Percentiles rank a stretch among this genome's conserved stretches.
Evolutionary conservation across 345 rosid genomes (phyloP).

Genomic region (Syzygium aromaticum): DNA sequence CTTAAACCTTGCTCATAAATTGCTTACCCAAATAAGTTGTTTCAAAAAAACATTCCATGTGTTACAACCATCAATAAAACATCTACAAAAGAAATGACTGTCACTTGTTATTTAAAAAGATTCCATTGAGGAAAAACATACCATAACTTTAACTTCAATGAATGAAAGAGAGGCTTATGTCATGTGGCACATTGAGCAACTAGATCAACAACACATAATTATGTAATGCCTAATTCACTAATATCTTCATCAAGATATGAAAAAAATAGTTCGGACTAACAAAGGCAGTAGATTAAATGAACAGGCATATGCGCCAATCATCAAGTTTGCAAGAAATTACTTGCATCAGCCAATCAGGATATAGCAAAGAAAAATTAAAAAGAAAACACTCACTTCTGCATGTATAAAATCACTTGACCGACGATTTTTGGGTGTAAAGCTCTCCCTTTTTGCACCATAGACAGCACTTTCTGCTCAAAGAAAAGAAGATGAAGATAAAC

Average conservation of each 20-base stretch:
- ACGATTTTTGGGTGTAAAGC: slow-evolving; percentile 1
- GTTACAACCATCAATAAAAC: background rate
- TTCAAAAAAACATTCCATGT: background rate
- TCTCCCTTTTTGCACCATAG: slow-evolving; percentile 13
- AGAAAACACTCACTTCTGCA: slow-evolving; percentile 31
- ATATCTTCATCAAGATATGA: background rate
- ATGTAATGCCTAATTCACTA: background rate
- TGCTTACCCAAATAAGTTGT: background rate
- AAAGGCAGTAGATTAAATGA: background rate
- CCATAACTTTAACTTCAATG: background rate
- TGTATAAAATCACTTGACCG: slow-evolving; percentile 11
- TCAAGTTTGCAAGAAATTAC: background rate
- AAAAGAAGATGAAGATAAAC: background rate
- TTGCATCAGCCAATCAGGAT: background rate
- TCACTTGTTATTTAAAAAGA: background rate
- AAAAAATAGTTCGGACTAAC: background rate
- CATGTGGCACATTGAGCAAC: background rate
- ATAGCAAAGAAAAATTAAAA: background rate
- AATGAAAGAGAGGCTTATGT: background rate
- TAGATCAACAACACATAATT: background rate
- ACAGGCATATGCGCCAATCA: background rate
- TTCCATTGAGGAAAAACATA: background rate
- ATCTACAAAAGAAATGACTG: background rate
- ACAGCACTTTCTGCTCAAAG: slow-evolving; percentile 28
- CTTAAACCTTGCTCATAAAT: background rate